Percentiles rank a stretch among this genome's conserved stretches.
Conservation (phyloP, 1,139 yeast genomes). For the Pichia sp. region DNA sequence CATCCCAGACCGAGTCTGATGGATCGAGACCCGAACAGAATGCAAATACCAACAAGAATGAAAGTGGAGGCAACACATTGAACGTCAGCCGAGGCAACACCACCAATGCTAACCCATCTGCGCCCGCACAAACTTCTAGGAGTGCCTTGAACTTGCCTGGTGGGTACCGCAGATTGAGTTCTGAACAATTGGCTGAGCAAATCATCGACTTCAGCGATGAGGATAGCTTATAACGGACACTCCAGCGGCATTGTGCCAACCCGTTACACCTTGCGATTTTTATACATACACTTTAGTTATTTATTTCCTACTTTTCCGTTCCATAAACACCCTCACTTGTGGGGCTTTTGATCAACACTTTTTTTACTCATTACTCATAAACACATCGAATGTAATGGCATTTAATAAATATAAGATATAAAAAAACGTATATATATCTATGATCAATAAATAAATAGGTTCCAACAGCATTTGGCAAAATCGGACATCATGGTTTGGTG, state of each 20-base stretch:
- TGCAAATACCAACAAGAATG: background rate
- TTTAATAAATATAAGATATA: slow-evolving; percentile 14
- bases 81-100: background rate
- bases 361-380: slow-evolving; percentile 9
- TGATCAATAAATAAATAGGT: slow-evolving; percentile 14
- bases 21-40: background rate
- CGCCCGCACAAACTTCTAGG: background rate
- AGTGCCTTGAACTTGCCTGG: slow-evolving; percentile 4
- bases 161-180: slow-evolving; percentile 14
- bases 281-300: background rate
- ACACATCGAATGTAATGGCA: slow-evolving; percentile 16
- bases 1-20: background rate
- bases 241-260: too few relatives aligned
- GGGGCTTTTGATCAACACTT: background rate
- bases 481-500: background rate
- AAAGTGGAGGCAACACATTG: background rate
- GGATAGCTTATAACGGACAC: slow-evolving; percentile 1
- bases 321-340: too few relatives aligned
- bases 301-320: background rate
- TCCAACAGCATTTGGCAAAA: background rate
- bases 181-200: slow-evolving; percentile 23
- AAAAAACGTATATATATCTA: slow-evolving; percentile 11
- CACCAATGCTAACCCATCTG: background rate
- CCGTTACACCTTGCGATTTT: too few relatives aligned
- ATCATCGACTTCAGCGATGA: slow-evolving; percentile 25